Conservation (phyloP, 2,329 filamentous ascomycete genomes). For the Venturia pyrina region DNA sequence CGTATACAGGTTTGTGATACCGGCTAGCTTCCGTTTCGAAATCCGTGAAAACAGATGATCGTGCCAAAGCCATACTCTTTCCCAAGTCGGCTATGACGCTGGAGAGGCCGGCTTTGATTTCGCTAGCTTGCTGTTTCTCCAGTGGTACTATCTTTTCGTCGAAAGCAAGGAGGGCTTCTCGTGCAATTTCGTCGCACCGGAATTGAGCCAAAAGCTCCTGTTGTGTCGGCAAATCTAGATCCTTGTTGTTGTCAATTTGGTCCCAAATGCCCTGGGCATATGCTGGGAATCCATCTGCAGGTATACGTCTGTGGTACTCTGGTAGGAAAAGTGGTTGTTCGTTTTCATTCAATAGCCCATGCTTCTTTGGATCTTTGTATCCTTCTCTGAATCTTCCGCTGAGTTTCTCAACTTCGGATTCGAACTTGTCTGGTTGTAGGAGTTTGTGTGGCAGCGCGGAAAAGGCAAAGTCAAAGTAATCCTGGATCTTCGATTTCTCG, state of each 20-base stretch:
- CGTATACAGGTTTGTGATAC: slow-evolving; percentile 94
- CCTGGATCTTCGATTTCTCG: slow-evolving; percentile 80
- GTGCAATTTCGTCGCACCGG: slow-evolving; percentile 90
- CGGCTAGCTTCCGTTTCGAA: slow-evolving; percentile 87
- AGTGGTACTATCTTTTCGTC: slow-evolving; percentile 73
- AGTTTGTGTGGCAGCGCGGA: slow-evolving; percentile 94
- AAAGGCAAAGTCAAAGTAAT: slow-evolving; percentile 98
- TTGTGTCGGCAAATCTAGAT: slow-evolving; percentile 90
- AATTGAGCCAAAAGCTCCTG: slow-evolving; percentile 96
- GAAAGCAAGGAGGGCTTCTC: slow-evolving; percentile 77
- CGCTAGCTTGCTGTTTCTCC: slow-evolving; percentile 70
- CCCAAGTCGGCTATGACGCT: slow-evolving; percentile 68
- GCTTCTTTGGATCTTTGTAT: slow-evolving; percentile 57
- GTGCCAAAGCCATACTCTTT: slow-evolving; percentile 57
- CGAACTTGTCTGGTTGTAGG: slow-evolving; percentile 85
- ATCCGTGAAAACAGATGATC: slow-evolving; percentile 63
- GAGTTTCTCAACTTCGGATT: slow-evolving; percentile 67
- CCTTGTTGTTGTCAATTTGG: slow-evolving; percentile 98
- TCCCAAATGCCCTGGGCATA: slow-evolving; percentile 96
- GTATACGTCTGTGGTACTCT: slow-evolving; percentile 91
- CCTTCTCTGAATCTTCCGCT: slow-evolving; percentile 75
- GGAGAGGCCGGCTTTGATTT: slow-evolving; percentile 57
- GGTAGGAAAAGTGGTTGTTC: slow-evolving; percentile 76
- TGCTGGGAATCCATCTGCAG: slow-evolving; percentile 89
- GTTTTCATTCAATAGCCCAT: slow-evolving; percentile 57